Evolutionary conservation across 1,139 yeast genomes (phyloP), one percentile per base, ranked within the genome.

Genomic region (Sugiyamaella pinicola): DNA sequence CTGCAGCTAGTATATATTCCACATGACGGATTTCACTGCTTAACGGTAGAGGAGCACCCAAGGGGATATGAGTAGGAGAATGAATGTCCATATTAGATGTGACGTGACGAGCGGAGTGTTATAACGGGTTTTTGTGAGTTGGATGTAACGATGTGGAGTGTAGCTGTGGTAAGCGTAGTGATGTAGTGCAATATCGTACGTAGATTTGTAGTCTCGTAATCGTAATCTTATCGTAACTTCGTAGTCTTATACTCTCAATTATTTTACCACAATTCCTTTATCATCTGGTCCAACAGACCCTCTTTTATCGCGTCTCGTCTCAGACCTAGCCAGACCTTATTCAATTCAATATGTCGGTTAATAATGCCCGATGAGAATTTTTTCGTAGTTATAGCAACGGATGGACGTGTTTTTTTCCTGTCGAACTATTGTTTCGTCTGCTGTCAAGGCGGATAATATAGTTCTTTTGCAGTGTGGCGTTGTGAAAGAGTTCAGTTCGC

Each of bases 1-100:
- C 85, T 6, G 85, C 73, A 31, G 72, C 69, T 53, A 72, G 58
- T 28, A 72, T 70, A 55, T 68, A 69, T 47, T 67, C 67, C 47
- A 69, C 71, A 50, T 69, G 68, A 18, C 46, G 43, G 35, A 9
- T 35, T 35, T 35, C 24, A 18, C n/a, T 18, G 17, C 21, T 15
- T 18, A 17, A 15, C 2, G 21, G 12, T 17, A 35, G 39, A 15
- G 39, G 39, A 9, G 3, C n/a, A 8, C 34, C 34, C 4, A 31
- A 7, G 12, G 34, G 15, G 5, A 10, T 12, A 10, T 12, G 6
- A 8, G 15, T n/a, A 31, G 34, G 34, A 31, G 15, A 31, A 31
- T 9, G 34, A 7, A 17, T 18, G 21, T 17, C 19, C 22, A 35
- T 18, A 8, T 4, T 35, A 31, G 13, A 12, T 31, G 34, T 7